Evolutionary conservation across 805 yeast species (phyloP), one percentile per base, ranked within the genome.

Genomic region (Geotrichum ghanense): DNA sequence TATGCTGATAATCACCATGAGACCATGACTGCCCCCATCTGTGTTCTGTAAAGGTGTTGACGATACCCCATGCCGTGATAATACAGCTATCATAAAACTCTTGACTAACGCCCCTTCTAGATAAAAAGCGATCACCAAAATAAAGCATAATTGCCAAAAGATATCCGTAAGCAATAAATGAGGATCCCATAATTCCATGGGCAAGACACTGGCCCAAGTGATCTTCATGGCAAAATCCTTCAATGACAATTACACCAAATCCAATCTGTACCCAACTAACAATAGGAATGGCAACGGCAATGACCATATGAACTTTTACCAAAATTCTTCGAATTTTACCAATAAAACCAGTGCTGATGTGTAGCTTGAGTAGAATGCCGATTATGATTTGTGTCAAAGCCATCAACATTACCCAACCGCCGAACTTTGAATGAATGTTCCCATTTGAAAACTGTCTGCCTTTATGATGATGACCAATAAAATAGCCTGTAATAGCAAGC

Each of bases 191-290:
- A 50, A 90, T 85, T 3, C 96, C 97, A 62, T 90, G 97, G 0
- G 97, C 97, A 37, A 88, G 75, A 63, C 97, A 90, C 65, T 90
- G 97, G 21, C 97, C 97, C 0, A 94, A 79, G 56, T 85, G 92
- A 27, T 63, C 71, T 26, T 57, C 66, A 55, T 86, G 79, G 65
- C 97, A 90, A 63, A 88, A 90, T 1, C 95, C 96, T 52, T 86
- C 76, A 51, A 88, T 59, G 1, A 95, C 83, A 41, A 85, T 81
- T 3, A 90, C 86, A 0, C 95, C 90, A 66, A 90, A 66, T 45
- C 88, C 79, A 25, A 76, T 74, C 52, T 85, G 79, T 7, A 88
- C 81, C 83, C 94, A 86, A 6, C 94, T 92, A 23, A 67, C 51
- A 4, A 68, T 51, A 4, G 73, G 73, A 51, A 68, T 64, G 26